A percentile compares a stretch with the other conserved stretches of the same genome.
Conservation (phyloP, 1,139 yeast species). For the Hemisphaericaspora xylofermentans region DNA sequence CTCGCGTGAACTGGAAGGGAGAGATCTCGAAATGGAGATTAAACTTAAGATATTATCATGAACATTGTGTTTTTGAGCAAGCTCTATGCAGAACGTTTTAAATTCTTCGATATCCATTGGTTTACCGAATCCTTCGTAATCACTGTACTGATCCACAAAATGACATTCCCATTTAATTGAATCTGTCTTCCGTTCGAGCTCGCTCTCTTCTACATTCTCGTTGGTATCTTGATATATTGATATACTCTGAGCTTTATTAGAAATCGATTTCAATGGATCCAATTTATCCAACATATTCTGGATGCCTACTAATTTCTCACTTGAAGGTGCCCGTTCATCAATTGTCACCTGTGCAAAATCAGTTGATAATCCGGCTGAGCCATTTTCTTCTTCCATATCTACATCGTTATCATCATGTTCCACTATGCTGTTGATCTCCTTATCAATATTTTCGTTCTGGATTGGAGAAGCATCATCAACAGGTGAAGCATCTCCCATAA, state of each 20-base stretch:
- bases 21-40: slow-evolving; percentile 7
- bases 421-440: not conserved
- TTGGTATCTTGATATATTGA: slow-evolving; percentile 37
- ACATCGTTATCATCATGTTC: slow-evolving; percentile 1
- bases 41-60: slow-evolving; percentile 7
- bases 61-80: slow-evolving; percentile 6
- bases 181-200: not conserved
- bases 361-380: slow-evolving; percentile 21
- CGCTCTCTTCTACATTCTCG: not conserved
- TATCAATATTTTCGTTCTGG: not conserved
- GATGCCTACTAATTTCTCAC: slow-evolving; percentile 28
- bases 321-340: slow-evolving; percentile 12
- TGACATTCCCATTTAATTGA: slow-evolving; percentile 5
- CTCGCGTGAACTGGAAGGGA: slow-evolving; percentile 20
- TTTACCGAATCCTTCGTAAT: slow-evolving; percentile 24
- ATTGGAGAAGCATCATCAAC: not conserved
- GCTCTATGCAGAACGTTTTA: slow-evolving; percentile 9
- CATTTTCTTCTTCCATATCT: not conserved
- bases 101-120: slow-evolving; percentile 14
- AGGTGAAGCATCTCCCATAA: not conserved
- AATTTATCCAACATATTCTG: slow-evolving; percentile 27
- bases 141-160: not conserved
- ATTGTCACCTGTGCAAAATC: slow-evolving; percentile 43
- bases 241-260: slow-evolving; percentile 36
- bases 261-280: slow-evolving; percentile 40